A percentile compares a stretch with the other conserved stretches of the same genome.
phyloP scores from a whole-genome alignment of 805 yeast genomes.

The Saccharomycopsis fodiens region DNA sequence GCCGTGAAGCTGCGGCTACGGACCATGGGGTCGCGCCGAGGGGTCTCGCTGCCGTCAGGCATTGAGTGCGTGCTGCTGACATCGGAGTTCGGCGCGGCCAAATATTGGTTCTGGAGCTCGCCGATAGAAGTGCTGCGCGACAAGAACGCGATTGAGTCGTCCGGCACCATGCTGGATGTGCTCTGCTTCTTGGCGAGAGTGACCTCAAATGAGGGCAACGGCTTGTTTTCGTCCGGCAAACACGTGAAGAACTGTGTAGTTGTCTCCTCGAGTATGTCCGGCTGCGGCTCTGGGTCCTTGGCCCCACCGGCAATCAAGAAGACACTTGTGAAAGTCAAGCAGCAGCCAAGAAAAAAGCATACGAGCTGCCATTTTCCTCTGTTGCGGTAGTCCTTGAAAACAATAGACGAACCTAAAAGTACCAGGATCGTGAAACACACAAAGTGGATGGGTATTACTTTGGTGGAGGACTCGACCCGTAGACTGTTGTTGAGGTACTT shows the following conservation, averaged over 20 bases:
- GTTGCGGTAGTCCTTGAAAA: slow-evolving; percentile 34
- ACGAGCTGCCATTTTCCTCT: slow-evolving; percentile 22
- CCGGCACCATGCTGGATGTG: neutral
- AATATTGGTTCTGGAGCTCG: neutral
- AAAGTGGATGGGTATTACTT: slow-evolving; percentile 44
- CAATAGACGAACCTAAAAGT: slow-evolving; percentile 33
- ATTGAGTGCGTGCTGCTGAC: slow-evolving; percentile 1
- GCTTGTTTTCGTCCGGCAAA: neutral
- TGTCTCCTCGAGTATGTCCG: neutral
- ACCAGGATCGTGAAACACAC: slow-evolving; percentile 39
- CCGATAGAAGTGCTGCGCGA: slow-evolving; percentile 15
- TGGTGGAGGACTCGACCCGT: slow-evolving; percentile 34
- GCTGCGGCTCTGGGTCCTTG: neutral
- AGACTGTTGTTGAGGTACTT: slow-evolving; percentile 33
- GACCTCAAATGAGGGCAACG: neutral
- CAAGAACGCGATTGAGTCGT: neutral
- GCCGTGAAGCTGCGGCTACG: neutral
- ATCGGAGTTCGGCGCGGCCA: neutral
- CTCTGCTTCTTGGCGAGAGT: neutral
- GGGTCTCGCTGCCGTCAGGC: neutral
- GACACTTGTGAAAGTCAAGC: slow-evolving; percentile 35
- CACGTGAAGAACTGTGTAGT: neutral
- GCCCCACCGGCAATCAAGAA: slow-evolving; percentile 28
- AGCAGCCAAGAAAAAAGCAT: slow-evolving; percentile 30
- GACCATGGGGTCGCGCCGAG: neutral